Evolutionary conservation across 768 basidiomycete genomes (phyloP), one percentile per base, ranked within the genome.

Genomic region (Galerina sulciceps): DNA sequence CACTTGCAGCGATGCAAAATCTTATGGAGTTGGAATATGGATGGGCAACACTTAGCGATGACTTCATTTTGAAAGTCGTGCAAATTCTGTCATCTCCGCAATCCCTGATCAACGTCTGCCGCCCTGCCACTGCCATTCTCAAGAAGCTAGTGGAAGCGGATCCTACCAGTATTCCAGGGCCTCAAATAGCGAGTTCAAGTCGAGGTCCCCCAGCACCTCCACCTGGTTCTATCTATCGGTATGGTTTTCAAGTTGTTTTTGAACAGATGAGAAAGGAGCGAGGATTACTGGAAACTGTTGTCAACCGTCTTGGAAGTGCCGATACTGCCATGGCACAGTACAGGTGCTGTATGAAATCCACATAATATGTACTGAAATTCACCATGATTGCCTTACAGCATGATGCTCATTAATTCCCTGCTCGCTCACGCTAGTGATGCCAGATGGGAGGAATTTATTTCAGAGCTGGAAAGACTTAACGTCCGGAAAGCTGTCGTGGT

Each of bases 81-180:
- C 84, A 88, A 66, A 89, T 91, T 63, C 79, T 93, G 22, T 86
- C 91, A 0, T 90, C 91, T 0, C 79, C 89, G 0, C 79, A 83
- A 38, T 90, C 90, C 10, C 82, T 88, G 15, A 88, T 96, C 78
- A 97, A 97, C 60, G 92, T 96, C 58, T 93, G 91, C 66, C 88
- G 94, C 5, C 95, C 94, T 35, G 94, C 94, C 1, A 94, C 92
- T 42, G 87, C 91, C 35, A 95, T 96, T 55, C 80, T 96, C 61
- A 93, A 93, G 75, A 90, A 89, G 62, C 84, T 96, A 18, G 93
- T 94, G 13, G 93, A 94, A 71, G 93, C 93, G 9, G 91, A 93
- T 66, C 89, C 93, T 15, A 75, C 81, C 64, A 87, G 77, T 59
- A 84, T 85, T 15, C 85, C 90, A 1, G 86, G 85, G 15, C 78